phyloP scores from a whole-genome alignment of 495 filamentous ascomycete species.

The Hypoxylon crocopeplum region DNA sequence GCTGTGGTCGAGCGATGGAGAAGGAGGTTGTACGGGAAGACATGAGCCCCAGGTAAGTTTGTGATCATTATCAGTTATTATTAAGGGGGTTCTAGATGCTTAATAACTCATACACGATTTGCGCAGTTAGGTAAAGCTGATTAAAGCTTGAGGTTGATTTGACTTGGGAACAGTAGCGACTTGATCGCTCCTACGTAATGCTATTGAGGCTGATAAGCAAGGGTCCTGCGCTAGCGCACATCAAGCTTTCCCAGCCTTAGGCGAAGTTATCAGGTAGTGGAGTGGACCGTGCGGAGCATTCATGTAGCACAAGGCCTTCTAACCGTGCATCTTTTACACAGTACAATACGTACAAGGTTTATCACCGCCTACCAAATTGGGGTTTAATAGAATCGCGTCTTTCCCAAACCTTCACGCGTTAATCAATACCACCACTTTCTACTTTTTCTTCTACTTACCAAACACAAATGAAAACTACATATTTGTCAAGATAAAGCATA shows the following conservation, averaged over 20 bases:
- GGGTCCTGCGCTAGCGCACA: too few species aligned
- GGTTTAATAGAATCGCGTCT: slow-evolving; percentile 45
- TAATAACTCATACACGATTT: slow-evolving; percentile 2
- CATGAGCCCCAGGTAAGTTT: slow-evolving; percentile 51
- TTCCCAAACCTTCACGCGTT: slow-evolving; percentile 22
- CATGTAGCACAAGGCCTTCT: too few species aligned
- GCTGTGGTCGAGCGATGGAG: slow-evolving; percentile 52
- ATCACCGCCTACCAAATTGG: slow-evolving; percentile 16
- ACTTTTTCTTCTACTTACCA: too few species aligned
- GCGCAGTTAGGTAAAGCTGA: slow-evolving; percentile 7
- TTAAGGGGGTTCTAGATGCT: not conserved
- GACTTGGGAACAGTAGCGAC: not conserved
- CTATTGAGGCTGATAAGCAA: slow-evolving; percentile 5
- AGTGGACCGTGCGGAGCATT: too few species aligned
- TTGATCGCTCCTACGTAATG: slow-evolving; percentile 23
- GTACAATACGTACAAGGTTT: not conserved
- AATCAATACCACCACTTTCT: too few species aligned
- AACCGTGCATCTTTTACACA: not conserved
- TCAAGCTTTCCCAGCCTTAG: too few species aligned
- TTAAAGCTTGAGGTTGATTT: slow-evolving; percentile 1
- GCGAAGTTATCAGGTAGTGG: too few species aligned
- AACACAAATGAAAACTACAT: too few species aligned
- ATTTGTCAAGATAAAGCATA: too few species aligned
- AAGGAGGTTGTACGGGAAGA: slow-evolving; percentile 67
- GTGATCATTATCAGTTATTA: slow-evolving; percentile 37